Evolutionary conservation across 73 alveolate species (phyloP), one percentile per base, ranked within the genome.

Genomic region (Blepharisma japonicum): DNA sequence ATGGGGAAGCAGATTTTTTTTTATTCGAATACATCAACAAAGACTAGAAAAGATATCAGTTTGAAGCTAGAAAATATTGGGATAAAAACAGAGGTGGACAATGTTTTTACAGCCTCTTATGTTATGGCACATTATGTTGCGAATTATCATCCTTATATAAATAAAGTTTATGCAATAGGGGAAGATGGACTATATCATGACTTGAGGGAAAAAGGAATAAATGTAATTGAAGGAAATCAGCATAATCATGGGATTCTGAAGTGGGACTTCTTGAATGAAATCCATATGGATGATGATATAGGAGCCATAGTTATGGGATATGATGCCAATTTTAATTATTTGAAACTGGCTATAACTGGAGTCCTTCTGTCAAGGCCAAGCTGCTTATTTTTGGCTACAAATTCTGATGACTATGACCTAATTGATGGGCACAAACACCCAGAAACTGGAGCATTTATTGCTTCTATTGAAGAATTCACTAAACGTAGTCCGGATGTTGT

Each of bases 351-450:
- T n/a, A 25, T 61, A 14, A 61, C 74, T 8, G 74, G 74, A 2
- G 14, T 61, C 4, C 74, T 61, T 61, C 46, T 61, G 3, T 18
- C 49, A 18, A n/a, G 74, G 18, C 74, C 74, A 2, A 0, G 2
- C 0, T 61, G 74, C 5, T 14, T 61, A 39, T 61, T 61, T 61
- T 61, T 61, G 18, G 23, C 74, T 1, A 61, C 74, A 18, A 61
- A 61, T 61, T n/a, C 47, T 14, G 74, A 61, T 61, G 23, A 8
- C 23, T 61, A 61, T 25, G 74, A 61, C 74, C 46, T 61, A 9
- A 61, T 61, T 20, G 74, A 61, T 61, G 74, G 74, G 23, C 47
- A 14, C 3, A 61, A 61, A 5, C 74, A 61, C 74, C 74, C 74
- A 2, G 74, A 61, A 39, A 61, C 74, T 61, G 74, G 49, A 61